These are phyloP conservation scores for Colletotrichum orchidophilum DNA, from an alignment of 2,329 filamentous ascomycete species.

Conservation along the genomic window DNA sequence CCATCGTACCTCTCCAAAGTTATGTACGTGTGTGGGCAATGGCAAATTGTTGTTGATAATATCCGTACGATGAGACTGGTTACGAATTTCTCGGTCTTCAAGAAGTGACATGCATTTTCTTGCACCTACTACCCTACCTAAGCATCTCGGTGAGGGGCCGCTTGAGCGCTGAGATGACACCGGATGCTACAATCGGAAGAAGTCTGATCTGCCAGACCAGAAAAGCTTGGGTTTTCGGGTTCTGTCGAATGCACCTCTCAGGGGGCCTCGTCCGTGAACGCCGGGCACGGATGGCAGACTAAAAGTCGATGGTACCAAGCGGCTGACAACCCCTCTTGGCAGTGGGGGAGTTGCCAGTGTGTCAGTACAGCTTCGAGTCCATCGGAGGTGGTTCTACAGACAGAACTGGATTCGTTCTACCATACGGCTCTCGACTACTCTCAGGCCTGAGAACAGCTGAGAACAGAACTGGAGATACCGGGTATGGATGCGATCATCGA, in stretches of 20 bases:
- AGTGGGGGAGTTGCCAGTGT: background rate
- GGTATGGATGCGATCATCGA: background rate
- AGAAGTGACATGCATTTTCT: too few species aligned
- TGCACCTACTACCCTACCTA: background rate
- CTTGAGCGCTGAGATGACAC: constrained; percentile 12
- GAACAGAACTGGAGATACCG: background rate
- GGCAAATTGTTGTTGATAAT: background rate
- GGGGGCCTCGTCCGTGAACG: constrained; percentile 10
- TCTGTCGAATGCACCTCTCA: background rate
- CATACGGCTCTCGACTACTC: background rate
- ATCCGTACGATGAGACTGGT: background rate
- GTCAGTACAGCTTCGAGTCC: background rate
- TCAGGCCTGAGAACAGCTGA: background rate
- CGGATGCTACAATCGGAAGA: constrained; percentile 6
- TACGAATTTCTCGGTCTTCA: too few species aligned
- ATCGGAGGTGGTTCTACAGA: background rate
- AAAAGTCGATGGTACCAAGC: background rate
- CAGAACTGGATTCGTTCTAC: background rate
- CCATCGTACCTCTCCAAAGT: background rate
- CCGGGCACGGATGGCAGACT: constrained; percentile 13
- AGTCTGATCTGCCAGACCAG: constrained; percentile 6
- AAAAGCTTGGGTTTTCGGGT: constrained; percentile 18
- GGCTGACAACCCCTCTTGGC: background rate
- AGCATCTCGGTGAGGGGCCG: background rate
- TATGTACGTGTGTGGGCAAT: background rate